Evolutionary conservation across 2,329 filamentous ascomycete genomes (phyloP).

Genomic region (Paraconiothyrium sp.): DNA sequence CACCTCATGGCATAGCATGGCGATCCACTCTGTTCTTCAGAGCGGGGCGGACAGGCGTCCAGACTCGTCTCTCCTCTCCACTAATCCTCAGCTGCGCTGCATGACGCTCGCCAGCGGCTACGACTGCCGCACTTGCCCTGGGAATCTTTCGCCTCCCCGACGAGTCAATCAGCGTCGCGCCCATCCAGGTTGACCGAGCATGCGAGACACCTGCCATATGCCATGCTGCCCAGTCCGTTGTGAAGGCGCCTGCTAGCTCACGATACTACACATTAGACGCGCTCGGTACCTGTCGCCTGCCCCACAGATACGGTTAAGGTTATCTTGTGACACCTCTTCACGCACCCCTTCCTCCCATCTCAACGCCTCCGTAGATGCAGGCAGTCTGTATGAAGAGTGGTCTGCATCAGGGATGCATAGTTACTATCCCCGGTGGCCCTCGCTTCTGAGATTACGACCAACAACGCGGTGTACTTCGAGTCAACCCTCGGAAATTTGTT

Average conservation of each 20-base stretch:
- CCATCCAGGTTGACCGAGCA: conserved; percentile 10
- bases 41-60: conserved; percentile 12
- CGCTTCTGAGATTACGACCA: not conserved
- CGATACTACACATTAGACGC: conserved; percentile 17
- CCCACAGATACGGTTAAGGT: conserved; percentile 2
- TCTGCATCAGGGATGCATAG: not conserved
- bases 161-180: not conserved
- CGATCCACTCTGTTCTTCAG: conserved; percentile 11
- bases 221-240: conserved; percentile 49
- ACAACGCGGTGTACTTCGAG: not conserved
- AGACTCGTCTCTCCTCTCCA: conserved; percentile 5
- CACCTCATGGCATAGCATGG: conserved; percentile 12
- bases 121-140: conserved; percentile 2
- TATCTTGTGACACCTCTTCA: conserved; percentile 13
- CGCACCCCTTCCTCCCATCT: not conserved
- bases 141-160: not conserved
- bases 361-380: not conserved
- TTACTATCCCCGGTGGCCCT: not conserved
- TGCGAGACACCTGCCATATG: conserved; percentile 30
- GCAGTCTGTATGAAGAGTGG: not conserved
- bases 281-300: conserved; percentile 21
- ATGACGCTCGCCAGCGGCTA: conserved; percentile 13
- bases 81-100: conserved; percentile 12
- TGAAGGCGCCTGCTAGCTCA: conserved; percentile 32
- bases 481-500: not conserved